phyloP scores from a whole-genome alignment of 2,329 filamentous ascomycete species.

The Chaetomium strumarium region DNA sequence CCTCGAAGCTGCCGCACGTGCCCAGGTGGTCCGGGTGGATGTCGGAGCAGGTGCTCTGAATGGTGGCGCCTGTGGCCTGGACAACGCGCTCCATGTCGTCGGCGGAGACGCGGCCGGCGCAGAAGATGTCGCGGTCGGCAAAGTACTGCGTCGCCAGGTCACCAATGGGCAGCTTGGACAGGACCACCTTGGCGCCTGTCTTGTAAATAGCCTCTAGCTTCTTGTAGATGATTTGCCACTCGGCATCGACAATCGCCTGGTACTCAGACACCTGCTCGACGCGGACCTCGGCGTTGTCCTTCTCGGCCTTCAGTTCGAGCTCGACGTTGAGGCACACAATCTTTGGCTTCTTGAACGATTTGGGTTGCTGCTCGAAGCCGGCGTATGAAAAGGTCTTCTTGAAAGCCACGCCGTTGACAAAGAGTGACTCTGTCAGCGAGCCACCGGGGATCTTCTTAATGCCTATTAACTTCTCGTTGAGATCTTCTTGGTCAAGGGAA shows the following conservation, averaged over 20 bases:
- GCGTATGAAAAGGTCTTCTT: slow-evolving; percentile 99
- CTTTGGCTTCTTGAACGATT: slow-evolving; percentile 88
- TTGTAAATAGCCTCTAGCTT: slow-evolving; percentile 94
- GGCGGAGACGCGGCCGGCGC: slow-evolving; percentile 82
- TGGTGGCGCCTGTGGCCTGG: slow-evolving; percentile 83
- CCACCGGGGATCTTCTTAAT: slow-evolving; percentile 98
- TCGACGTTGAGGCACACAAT: slow-evolving; percentile 98
- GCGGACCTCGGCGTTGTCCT: slow-evolving; percentile 97
- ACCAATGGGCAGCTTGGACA: slow-evolving; percentile 95
- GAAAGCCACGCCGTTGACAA: slow-evolving; percentile 97
- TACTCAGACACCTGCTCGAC: slow-evolving; percentile 99
- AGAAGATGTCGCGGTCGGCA: slow-evolving; percentile 96
- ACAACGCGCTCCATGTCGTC: slow-evolving; percentile 96
- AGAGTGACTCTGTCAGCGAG: slow-evolving; percentile 90
- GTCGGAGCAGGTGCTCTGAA: slow-evolving; percentile 95
- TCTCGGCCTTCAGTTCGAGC: slow-evolving; percentile 96
- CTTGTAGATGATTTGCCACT: slow-evolving; percentile 99
- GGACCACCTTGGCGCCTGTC: slow-evolving; percentile 93
- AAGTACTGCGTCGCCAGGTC: slow-evolving; percentile 98
- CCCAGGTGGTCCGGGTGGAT: slow-evolving; percentile 86
- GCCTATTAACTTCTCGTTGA: slow-evolving; percentile 96
- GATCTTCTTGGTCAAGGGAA: slow-evolving; percentile 89
- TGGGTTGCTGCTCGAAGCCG: slow-evolving; percentile 98
- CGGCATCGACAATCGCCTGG: slow-evolving; percentile 97
- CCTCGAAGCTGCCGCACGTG: slow-evolving; percentile 84